phyloP scores from a whole-genome alignment of 2,329 filamentous ascomycete species.

The Lecanoromycetidae sp. region DNA sequence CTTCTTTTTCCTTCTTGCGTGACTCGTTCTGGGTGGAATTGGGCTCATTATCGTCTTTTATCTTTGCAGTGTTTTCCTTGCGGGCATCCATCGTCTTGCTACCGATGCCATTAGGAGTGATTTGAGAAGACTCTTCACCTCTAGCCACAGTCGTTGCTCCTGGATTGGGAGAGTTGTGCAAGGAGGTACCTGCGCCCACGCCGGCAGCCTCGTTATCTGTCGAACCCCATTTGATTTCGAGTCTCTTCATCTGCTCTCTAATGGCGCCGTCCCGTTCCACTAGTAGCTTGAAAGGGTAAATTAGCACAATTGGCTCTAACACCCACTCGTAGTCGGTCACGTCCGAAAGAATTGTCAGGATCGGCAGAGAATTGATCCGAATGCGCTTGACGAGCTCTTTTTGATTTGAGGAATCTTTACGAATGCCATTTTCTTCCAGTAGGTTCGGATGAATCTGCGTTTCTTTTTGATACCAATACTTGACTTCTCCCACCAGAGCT shows the following conservation, averaged over 20 bases:
- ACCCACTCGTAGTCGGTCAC: background rate
- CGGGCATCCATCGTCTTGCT: too few species aligned
- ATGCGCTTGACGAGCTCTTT: slow-evolving; percentile 4
- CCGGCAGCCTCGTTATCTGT: background rate
- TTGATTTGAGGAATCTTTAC: background rate
- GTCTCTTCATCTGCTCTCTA: background rate
- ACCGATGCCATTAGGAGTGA: too few species aligned
- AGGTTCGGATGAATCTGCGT: background rate
- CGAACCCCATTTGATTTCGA: slow-evolving; percentile 7
- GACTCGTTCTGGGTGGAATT: background rate
- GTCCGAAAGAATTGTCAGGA: background rate
- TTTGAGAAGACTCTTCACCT: too few species aligned
- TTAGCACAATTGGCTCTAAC: background rate
- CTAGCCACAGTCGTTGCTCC: too few species aligned
- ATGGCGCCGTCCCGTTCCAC: background rate
- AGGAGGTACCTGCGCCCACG: background rate
- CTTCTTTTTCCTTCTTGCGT: background rate
- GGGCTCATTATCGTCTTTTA: background rate
- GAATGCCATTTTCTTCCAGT: background rate
- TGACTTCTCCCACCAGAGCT: slow-evolving; percentile 6
- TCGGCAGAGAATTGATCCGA: slow-evolving; percentile 5
- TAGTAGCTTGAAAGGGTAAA: slow-evolving; percentile 6
- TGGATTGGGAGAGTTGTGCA: too few species aligned
- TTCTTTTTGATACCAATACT: slow-evolving; percentile 4
- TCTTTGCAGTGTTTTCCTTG: background rate